Evolutionary conservation across 2,329 filamentous ascomycete species (phyloP).

Genomic region (Paramyrothecium roridum): DNA sequence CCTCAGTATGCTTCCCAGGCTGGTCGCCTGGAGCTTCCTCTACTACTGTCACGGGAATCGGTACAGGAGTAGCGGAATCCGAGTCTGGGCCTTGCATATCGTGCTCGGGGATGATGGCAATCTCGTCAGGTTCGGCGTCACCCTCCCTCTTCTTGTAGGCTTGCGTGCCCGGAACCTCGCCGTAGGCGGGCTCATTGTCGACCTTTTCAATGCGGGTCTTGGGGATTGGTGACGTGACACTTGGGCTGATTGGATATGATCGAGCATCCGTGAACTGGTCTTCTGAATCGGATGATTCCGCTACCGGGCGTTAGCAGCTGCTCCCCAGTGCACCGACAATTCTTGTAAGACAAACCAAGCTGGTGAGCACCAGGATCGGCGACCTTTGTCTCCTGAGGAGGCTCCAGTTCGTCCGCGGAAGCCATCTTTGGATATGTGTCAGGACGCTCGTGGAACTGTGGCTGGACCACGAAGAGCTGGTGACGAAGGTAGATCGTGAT

Average conservation of each 20-base stretch:
- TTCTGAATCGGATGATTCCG: constrained; percentile 60
- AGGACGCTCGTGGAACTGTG: background rate
- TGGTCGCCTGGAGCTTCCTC: constrained; percentile 46
- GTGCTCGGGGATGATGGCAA: constrained; percentile 41
- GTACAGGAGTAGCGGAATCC: constrained; percentile 14
- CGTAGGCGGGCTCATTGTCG: constrained; percentile 48
- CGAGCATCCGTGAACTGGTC: constrained; percentile 69
- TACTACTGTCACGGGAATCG: constrained; percentile 48
- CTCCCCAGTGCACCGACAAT: background rate
- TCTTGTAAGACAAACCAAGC: constrained; percentile 39
- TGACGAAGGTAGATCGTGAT: background rate
- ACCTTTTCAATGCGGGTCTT: constrained; percentile 57
- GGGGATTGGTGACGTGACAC: constrained; percentile 50
- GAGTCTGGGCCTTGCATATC: constrained; percentile 16
- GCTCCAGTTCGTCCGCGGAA: constrained; percentile 24
- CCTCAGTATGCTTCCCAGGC: constrained; percentile 38
- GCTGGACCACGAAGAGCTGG: background rate
- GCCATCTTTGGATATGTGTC: constrained; percentile 20
- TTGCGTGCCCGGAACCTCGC: constrained; percentile 59
- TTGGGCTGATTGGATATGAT: constrained; percentile 44
- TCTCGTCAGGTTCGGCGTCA: constrained; percentile 60
- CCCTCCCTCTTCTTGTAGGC: constrained; percentile 53
- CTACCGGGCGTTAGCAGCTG: constrained; percentile 21
- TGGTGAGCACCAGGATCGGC: constrained; percentile 59
- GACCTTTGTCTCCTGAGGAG: constrained; percentile 25